A percentile compares a stretch with the other conserved stretches of the same genome.
Conservation (phyloP, 441 rosid species). For the Bruguiera hainesii region DNA sequence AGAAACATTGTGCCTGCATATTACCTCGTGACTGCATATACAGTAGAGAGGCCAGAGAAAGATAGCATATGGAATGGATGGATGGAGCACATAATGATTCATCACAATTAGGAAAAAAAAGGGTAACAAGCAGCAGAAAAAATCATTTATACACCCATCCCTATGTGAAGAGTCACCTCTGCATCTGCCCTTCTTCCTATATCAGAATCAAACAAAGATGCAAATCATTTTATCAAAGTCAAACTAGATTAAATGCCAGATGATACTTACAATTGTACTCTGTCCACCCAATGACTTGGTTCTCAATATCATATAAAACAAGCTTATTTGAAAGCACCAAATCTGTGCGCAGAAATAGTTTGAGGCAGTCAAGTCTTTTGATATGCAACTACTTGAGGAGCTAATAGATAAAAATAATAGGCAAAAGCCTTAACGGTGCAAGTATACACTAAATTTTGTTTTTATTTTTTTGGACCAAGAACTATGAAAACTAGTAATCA, state of each 20-base stretch:
- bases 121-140: too few relatives aligned
- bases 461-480: not conserved
- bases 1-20: too few relatives aligned
- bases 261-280: conserved; percentile 75
- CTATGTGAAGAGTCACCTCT: too few relatives aligned
- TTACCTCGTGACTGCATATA: too few relatives aligned
- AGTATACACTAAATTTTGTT: not conserved
- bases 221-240: not conserved
- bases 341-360: conserved; percentile 42
- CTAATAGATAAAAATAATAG: too few relatives aligned
- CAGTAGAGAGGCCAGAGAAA: too few relatives aligned
- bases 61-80: too few relatives aligned
- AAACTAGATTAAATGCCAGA: not conserved
- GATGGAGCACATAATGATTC: too few relatives aligned
- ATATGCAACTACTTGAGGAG: not conserved
- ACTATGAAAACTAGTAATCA: not conserved
- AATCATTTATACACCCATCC: too few relatives aligned
- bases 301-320: conserved; percentile 68
- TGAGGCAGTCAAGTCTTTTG: not conserved
- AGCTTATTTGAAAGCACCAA: conserved; percentile 76
- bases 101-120: too few relatives aligned
- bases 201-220: not conserved
- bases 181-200: not conserved
- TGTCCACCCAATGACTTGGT: conserved; percentile 89
- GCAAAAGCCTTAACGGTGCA: not conserved